Evolutionary conservation across 441 rosid species (phyloP), one percentile per base, ranked within the genome.

Genomic region (Capsella rubella): DNA sequence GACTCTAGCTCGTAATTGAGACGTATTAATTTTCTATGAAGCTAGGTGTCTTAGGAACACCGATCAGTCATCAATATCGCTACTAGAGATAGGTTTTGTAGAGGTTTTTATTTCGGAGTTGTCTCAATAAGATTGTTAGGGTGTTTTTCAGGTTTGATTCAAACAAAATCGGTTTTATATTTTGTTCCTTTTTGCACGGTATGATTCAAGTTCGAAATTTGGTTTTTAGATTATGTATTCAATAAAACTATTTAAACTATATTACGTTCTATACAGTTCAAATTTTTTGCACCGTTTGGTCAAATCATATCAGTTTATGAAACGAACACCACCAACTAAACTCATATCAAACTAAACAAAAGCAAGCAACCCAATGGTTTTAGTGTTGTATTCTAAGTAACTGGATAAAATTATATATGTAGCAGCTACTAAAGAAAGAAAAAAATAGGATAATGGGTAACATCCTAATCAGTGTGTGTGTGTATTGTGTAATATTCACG

Each of bases 391-490:
- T 37, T 37, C 14, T 14, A 1, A 16, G 21, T 6, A 51, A 7
- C 11, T 47, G 2, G 40, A 59, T 59, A n/a, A 35, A 45, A 14
- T 8, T n/a, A 18, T 40, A 29, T 12, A 51, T 32, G 37, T 34
- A 34, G 29, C 47, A 8, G 31, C 2, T 45, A 29, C 67, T 6
- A 37, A 39, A 34, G 1, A 4, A 32, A 4, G 6, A 32, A 37
- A 3, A 37, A 18, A 56, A 2, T 57, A 21, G 28, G 78, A 57
- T 51, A 67, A 74, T 32, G 60, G 49, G 54, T 50, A 66, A 42
- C 73, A 67, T 67, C 73, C 11, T 21, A 52, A 59, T 67, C 68
- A 67, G 62, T 43, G 78, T 31, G 11, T 67, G 42, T 68, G 25
- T 21, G 25, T 21, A 21, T 21, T 21, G 25, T 21, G 25, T 67